phyloP scores from a whole-genome alignment of 2,329 filamentous ascomycete genomes.

The Chrysoporthe cubensis region DNA sequence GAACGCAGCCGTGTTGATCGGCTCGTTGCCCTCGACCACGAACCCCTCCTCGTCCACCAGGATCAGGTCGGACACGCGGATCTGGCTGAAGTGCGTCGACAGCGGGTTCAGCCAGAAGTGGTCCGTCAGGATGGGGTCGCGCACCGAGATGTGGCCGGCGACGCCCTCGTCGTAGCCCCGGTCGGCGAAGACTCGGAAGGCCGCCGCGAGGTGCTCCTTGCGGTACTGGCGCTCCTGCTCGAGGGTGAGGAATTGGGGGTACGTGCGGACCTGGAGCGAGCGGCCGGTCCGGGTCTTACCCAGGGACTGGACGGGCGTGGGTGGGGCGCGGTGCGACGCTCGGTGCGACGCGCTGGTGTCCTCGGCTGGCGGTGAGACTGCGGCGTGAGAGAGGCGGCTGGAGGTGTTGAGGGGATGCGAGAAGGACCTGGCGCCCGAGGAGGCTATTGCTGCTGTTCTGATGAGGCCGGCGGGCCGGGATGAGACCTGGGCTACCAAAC shows the following conservation, averaged over 20 bases:
- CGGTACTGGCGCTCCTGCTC: slow-evolving; percentile 60
- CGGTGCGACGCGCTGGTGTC: not conserved
- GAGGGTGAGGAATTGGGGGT: slow-evolving; percentile 56
- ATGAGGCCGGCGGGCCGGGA: not conserved
- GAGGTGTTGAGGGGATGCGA: slow-evolving; percentile 15
- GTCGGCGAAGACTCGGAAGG: slow-evolving; percentile 64
- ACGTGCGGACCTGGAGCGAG: slow-evolving; percentile 43
- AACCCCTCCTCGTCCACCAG: slow-evolving; percentile 63
- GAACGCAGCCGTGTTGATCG: slow-evolving; percentile 71
- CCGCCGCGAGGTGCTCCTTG: slow-evolving; percentile 59
- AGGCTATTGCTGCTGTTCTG: not conserved
- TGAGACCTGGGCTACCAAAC: slow-evolving; percentile 2
- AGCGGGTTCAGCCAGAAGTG: slow-evolving; percentile 55
- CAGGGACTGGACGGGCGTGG: slow-evolving; percentile 27
- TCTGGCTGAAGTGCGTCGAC: slow-evolving; percentile 66
- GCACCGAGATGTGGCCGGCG: slow-evolving; percentile 57
- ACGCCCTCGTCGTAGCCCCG: slow-evolving; percentile 66
- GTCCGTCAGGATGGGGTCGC: slow-evolving; percentile 32
- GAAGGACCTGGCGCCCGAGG: not conserved
- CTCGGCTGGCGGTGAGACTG: slow-evolving; percentile 10
- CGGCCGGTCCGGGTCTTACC: slow-evolving; percentile 24
- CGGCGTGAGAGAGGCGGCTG: slow-evolving; percentile 10
- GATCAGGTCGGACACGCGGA: slow-evolving; percentile 70
- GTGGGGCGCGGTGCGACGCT: slow-evolving; percentile 18
- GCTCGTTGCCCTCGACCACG: slow-evolving; percentile 67